These are phyloP conservation scores for Dicorynia guianensis DNA, from an alignment of 306 rosid genomes.

Conservation along the genomic window DNA sequence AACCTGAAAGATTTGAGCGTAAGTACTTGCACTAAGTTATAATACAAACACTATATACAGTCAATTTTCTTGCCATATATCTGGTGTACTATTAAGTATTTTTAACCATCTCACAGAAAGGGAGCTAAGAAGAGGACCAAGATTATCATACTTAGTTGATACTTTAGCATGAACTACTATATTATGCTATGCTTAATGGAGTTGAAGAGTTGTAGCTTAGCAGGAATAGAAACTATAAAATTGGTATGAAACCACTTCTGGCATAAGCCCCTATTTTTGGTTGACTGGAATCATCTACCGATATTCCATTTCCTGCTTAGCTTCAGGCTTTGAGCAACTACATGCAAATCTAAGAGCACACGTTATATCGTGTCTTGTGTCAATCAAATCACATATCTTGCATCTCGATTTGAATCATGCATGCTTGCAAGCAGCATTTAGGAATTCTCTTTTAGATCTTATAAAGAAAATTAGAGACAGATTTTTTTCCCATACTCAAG, in stretches of 20 bases:
- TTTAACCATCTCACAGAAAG: neutral
- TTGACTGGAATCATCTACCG: neutral
- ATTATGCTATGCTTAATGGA: neutral
- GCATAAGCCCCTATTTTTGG: neutral
- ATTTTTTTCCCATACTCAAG: no score
- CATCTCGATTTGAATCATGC: neutral
- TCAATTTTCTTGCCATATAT: neutral
- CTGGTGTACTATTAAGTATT: neutral
- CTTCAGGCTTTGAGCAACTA: neutral
- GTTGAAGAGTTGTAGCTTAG: neutral
- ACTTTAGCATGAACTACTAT: neutral
- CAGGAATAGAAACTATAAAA: neutral
- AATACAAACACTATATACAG: neutral
- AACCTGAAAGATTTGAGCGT: constrained; percentile 57
- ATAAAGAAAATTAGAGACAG: no score
- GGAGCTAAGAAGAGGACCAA: no score
- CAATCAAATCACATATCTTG: neutral
- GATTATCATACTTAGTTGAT: neutral
- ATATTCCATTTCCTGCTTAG: neutral
- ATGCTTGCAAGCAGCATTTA: neutral
- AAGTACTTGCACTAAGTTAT: constrained; percentile 25
- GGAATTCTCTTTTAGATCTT: neutral
- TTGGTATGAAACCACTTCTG: neutral
- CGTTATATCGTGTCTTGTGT: neutral
- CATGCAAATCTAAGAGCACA: neutral